Evolutionary conservation across 208 protist species (phyloP), one percentile per base, ranked within the genome.

Genomic region (Leishmania tarentolae): DNA sequence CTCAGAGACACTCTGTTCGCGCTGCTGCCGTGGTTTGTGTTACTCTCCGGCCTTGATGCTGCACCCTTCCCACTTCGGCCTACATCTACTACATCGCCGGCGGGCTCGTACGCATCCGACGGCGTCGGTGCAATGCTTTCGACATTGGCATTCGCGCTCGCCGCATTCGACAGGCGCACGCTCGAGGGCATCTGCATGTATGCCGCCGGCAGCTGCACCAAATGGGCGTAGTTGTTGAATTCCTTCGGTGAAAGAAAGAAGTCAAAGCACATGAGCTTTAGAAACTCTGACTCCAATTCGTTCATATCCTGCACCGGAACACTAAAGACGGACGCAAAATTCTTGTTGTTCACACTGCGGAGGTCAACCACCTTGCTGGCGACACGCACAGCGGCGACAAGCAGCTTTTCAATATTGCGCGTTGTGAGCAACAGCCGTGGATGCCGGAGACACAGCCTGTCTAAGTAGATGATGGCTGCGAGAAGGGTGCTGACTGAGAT

Each of bases 311-410:
- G 70, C 28, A 86, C 90, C n/a, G 86, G 76, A 13, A 98, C 46
- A 3, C 87, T 90, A 81, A 92, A 94, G 47, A 93, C 90, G 72
- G 78, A 83, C 17, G 93, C 93, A 75, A 96, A 98, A 84, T 96
- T 93, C 50, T 91, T 91, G 86, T 97, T 98, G 88, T 93, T 97
- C 42, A 98, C 83, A 82, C 89, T 95, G 44, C 95, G 90, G 37
- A 97, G 85, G 76, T 98, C 95, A 15, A 97, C 56, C n/a, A 95
- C 88, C 77, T 98, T 98, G 66, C 90, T 95, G 6, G 92, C 89
- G 6, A 98, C 85, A 19, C 95, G 93, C 42, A 94, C 90, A 53
- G 91, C 83, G 46, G 88, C 87, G n/a, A 95, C 77, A 59, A 97
- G 93, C 50, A 98, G 87, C 46, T 87, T 93, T 56, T 91, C 85